phyloP scores from a whole-genome alignment of 164 flowering plant genomes.

The Vitis vinifera region DNA sequence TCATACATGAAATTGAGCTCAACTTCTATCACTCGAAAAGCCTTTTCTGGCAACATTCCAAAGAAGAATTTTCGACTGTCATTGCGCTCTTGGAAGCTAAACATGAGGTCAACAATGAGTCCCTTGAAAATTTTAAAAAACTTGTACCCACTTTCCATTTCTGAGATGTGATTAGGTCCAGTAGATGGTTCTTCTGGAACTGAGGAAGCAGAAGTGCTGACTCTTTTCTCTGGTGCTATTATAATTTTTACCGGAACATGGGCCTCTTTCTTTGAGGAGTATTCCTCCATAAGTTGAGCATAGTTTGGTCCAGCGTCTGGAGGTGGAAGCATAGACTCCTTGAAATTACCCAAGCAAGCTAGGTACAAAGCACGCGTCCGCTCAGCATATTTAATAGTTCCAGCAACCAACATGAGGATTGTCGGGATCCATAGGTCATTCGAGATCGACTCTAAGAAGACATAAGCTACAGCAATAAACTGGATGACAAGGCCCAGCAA shows the following conservation, averaged over 20 bases:
- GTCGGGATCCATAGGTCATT: conserved; percentile 28
- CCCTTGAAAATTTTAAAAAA: too few species aligned
- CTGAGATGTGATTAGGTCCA: conserved; percentile 4
- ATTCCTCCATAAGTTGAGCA: conserved; percentile 49
- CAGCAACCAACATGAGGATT: conserved; percentile 34
- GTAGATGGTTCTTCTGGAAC: neutral
- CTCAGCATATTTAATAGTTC: conserved; percentile 41
- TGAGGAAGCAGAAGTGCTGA: neutral
- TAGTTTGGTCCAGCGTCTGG: conserved; percentile 44
- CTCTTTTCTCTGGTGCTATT: conserved; percentile 11
- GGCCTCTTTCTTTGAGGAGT: conserved; percentile 26
- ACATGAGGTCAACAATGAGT: too few species aligned
- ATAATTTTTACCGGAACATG: conserved; percentile 24
- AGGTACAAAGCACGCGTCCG: conserved; percentile 35
- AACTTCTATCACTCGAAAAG: conserved; percentile 16
- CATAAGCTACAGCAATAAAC: conserved; percentile 25
- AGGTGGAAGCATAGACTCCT: conserved; percentile 24
- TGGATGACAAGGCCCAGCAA: conserved; percentile 34
- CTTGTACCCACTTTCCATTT: conserved; percentile 2
- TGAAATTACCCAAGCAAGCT: conserved; percentile 31
- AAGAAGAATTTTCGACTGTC: too few species aligned
- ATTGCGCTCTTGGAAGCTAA: too few species aligned
- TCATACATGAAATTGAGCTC: conserved; percentile 55
- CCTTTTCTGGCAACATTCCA: too few species aligned
- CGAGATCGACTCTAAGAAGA: conserved; percentile 29